Evolutionary conservation across 2,329 filamentous ascomycete species (phyloP).

Genomic region (Zymoseptoria pseudotritici): DNA sequence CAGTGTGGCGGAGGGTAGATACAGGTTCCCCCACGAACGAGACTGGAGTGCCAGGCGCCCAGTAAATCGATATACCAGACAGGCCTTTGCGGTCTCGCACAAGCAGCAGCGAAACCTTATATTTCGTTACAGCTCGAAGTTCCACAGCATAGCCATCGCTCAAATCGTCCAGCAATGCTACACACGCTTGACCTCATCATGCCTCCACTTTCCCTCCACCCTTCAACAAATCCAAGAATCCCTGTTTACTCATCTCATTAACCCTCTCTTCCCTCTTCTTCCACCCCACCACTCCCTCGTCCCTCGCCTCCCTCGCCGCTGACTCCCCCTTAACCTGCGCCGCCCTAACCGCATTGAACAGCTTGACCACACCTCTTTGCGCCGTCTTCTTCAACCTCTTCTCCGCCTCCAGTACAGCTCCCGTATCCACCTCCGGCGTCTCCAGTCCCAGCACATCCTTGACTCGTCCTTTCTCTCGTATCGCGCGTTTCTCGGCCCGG

Average conservation of each 20-base stretch:
- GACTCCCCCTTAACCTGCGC: constrained; percentile 84
- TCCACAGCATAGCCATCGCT: too few species aligned
- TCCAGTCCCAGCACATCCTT: constrained; percentile 70
- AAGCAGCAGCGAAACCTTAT: too few species aligned
- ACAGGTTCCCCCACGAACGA: too few species aligned
- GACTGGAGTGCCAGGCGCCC: too few species aligned
- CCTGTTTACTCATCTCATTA: constrained; percentile 94
- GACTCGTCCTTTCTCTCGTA: constrained; percentile 78
- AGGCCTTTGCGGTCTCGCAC: too few species aligned
- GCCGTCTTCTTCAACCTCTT: constrained; percentile 76
- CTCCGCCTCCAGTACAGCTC: constrained; percentile 60
- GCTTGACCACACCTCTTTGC: constrained; percentile 85
- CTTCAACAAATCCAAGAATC: constrained; percentile 83
- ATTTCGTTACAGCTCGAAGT: too few species aligned
- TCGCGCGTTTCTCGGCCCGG: constrained; percentile 69
- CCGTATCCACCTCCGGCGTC: constrained; percentile 42
- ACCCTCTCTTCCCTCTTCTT: constrained; percentile 76
- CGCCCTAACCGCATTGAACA: constrained; percentile 91
- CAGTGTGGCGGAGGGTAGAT: too few species aligned
- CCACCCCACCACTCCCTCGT: constrained; percentile 70
- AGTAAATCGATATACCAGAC: too few species aligned
- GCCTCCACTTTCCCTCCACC: constrained; percentile 41
- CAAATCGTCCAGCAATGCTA: too few species aligned
- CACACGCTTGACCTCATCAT: neutral
- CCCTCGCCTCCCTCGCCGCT: constrained; percentile 61